Evolutionary conservation across 495 filamentous ascomycete genomes (phyloP).

Genomic region (Pyrenopolyporus hunteri): DNA sequence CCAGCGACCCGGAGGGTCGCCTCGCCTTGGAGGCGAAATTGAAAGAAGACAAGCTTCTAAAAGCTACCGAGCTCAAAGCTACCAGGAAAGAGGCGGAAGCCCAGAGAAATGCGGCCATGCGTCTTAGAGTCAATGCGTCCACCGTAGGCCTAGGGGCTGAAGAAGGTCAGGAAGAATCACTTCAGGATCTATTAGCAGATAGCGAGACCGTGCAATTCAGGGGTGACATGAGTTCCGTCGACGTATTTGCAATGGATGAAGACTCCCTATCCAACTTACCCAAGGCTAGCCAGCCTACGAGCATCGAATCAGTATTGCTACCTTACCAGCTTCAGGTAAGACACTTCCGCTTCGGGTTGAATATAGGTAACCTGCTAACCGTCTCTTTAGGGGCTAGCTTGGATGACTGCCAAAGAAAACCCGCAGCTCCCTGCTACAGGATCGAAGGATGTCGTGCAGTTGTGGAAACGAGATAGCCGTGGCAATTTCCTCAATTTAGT

Average conservation of each 20-base stretch:
- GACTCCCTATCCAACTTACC: conserved; percentile 75
- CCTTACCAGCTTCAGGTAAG: conserved; percentile 75
- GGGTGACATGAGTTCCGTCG: conserved; percentile 68
- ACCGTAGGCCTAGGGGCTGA: conserved; percentile 42
- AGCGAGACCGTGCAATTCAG: conserved; percentile 66
- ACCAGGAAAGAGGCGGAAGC: conserved; percentile 59
- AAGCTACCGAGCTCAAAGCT: conserved; percentile 53
- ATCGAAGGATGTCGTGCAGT: conserved; percentile 71
- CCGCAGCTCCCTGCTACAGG: conserved; percentile 67
- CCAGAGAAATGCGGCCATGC: conserved; percentile 43
- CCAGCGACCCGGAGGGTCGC: conserved; percentile 58
- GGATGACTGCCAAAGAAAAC: conserved; percentile 79
- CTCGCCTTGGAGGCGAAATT: conserved; percentile 63
- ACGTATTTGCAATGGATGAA: conserved; percentile 73
- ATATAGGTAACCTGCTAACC: conserved; percentile 13
- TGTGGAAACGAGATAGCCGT: conserved; percentile 70
- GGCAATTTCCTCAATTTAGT: conserved; percentile 74
- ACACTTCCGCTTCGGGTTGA: neutral
- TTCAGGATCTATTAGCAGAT: conserved; percentile 68
- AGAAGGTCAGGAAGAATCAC: conserved; percentile 44
- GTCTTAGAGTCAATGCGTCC: conserved; percentile 41
- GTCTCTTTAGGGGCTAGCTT: conserved; percentile 72
- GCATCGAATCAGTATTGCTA: conserved; percentile 69
- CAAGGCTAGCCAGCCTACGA: conserved; percentile 68
- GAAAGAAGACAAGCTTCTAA: conserved; percentile 63